A percentile compares a stretch with the other conserved stretches of the same genome.
Evolutionary conservation across 768 basidiomycete species (phyloP).

Genomic region (Xerocomellus intermedius): DNA sequence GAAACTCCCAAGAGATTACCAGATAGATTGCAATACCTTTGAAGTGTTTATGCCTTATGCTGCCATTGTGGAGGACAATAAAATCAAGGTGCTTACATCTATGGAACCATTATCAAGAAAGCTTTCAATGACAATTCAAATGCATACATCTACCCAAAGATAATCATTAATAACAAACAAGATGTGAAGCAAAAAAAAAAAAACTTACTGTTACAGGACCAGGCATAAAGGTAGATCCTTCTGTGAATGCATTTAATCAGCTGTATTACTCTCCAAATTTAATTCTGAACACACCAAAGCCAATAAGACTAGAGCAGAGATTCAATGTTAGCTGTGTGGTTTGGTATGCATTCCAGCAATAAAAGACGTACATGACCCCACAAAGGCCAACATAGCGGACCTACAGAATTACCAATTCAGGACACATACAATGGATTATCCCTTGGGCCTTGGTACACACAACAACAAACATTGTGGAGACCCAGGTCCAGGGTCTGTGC

Average conservation of each 20-base stretch:
- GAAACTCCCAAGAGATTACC: not conserved
- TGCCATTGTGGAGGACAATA: not conserved
- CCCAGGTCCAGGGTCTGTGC: not conserved
- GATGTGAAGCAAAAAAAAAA: not conserved
- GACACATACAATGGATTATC: too few relatives aligned
- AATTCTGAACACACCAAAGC: too few relatives aligned
- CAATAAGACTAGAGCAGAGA: not conserved
- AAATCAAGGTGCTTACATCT: constrained; percentile 4
- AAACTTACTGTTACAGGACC: not conserved
- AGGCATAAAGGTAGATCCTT: not conserved
- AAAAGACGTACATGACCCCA: not conserved
- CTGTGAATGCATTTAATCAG: not conserved
- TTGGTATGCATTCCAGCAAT: not conserved
- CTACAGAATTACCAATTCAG: not conserved
- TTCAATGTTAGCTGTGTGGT: not conserved
- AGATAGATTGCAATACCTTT: not conserved
- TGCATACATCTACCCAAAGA: not conserved
- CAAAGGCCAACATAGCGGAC: not conserved
- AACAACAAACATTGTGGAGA: not conserved
- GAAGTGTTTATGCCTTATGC: not conserved
- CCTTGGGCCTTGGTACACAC: not conserved
- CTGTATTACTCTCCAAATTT: not conserved
- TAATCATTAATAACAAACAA: not conserved
- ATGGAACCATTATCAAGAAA: not conserved
- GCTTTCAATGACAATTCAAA: not conserved